A percentile compares a stretch with the other conserved stretches of the same genome.
Evolutionary conservation across 169 alveolate genomes (phyloP).

Genomic region (Plasmodium malariae): DNA sequence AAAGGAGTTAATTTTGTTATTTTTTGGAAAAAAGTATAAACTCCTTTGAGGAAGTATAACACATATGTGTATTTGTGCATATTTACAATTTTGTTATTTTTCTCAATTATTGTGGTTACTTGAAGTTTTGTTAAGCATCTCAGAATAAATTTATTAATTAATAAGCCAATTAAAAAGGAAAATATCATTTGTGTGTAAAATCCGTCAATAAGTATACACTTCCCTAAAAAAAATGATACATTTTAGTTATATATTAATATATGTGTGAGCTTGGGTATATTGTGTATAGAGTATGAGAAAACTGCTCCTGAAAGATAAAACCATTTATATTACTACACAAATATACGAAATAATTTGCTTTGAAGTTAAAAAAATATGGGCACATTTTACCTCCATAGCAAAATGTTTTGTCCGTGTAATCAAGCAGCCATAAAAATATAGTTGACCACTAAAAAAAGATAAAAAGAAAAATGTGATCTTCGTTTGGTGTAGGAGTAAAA

Average conservation of each 20-base stretch:
- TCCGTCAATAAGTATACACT: slow-evolving; percentile 74
- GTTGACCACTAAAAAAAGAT: slow-evolving; percentile 72
- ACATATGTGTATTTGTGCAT: neutral
- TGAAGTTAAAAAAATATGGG: neutral
- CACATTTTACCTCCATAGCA: slow-evolving; percentile 52
- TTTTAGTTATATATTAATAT: neutral
- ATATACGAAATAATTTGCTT: neutral
- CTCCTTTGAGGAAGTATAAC: neutral
- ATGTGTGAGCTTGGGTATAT: neutral
- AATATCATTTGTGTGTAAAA: slow-evolving; percentile 77
- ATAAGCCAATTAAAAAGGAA: slow-evolving; percentile 75
- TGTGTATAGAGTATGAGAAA: too few relatives aligned
- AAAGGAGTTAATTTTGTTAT: too few relatives aligned
- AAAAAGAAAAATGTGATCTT: neutral
- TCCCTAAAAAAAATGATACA: slow-evolving; percentile 32
- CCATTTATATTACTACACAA: too few relatives aligned
- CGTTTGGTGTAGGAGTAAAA: too few relatives aligned
- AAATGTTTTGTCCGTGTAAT: slow-evolving; percentile 77
- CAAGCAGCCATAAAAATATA: slow-evolving; percentile 78
- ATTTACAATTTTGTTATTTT: too few relatives aligned
- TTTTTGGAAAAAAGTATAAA: neutral
- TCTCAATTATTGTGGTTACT: too few relatives aligned
- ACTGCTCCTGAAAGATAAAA: too few relatives aligned
- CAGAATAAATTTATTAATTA: slow-evolving; percentile 56
- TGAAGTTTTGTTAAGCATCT: slow-evolving; percentile 72